A percentile compares a stretch with the other conserved stretches of the same genome.
phyloP scores from a whole-genome alignment of 2,329 filamentous ascomycete species.

The Claviceps monticola region DNA sequence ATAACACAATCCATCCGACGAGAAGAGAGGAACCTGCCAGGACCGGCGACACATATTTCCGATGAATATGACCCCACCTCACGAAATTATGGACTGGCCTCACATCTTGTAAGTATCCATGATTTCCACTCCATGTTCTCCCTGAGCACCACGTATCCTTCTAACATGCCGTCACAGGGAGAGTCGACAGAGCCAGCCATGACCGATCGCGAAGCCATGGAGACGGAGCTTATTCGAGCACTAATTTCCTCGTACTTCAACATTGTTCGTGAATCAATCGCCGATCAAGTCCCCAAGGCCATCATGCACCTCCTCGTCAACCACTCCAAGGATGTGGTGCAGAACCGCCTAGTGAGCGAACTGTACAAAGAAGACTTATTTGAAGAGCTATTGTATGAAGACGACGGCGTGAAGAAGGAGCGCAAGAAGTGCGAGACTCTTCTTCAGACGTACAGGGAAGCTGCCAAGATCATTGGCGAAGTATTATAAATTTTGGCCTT shows the following conservation, averaged over 20 bases:
- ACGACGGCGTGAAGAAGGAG: constrained; percentile 94
- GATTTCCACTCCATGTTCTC: neutral
- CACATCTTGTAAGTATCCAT: constrained; percentile 42
- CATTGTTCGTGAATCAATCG: constrained; percentile 96
- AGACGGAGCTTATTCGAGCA: constrained; percentile 91
- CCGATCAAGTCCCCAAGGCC: constrained; percentile 95
- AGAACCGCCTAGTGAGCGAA: constrained; percentile 90
- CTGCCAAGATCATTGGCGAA: constrained; percentile 94
- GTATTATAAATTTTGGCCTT: constrained; percentile 47
- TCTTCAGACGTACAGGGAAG: constrained; percentile 89
- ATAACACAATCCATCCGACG: constrained; percentile 75
- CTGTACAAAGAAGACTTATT: constrained; percentile 88
- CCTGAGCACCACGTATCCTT: too few species aligned
- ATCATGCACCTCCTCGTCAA: constrained; percentile 98
- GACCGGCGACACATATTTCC: constrained; percentile 28
- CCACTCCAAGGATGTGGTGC: constrained; percentile 93
- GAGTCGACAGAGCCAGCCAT: constrained; percentile 66
- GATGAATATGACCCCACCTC: constrained; percentile 30
- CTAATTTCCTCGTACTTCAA: constrained; percentile 98
- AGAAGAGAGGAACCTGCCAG: constrained; percentile 42
- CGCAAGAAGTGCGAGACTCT: constrained; percentile 97
- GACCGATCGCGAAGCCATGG: constrained; percentile 90
- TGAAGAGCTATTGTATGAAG: constrained; percentile 88
- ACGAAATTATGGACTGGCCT: constrained; percentile 28
- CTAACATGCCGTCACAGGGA: constrained; percentile 24